Conservation (phyloP, 768 basidiomycete species). For the Phlegmacium glaucopus region DNA sequence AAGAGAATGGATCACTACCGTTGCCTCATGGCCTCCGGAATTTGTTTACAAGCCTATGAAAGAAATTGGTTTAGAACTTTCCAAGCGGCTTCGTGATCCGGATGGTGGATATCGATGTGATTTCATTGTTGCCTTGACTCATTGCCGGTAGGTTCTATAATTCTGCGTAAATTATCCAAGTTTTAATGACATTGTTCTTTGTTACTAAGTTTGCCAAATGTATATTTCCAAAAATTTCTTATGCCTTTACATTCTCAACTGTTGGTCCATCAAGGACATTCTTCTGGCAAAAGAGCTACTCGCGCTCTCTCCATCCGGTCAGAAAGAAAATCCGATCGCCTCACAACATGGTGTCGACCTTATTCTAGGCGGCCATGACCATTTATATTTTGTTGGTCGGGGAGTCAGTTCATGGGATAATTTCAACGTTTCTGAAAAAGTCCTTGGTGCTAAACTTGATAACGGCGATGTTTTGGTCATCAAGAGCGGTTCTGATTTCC, state of each 20-base stretch:
- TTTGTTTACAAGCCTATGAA: conserved; percentile 79
- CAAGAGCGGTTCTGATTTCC: conserved; percentile 90
- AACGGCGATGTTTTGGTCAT: conserved; percentile 67
- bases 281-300: conserved; percentile 61
- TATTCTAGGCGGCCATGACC: conserved; percentile 87
- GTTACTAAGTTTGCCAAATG: neutral
- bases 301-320: conserved; percentile 56
- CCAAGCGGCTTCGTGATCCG: conserved; percentile 68
- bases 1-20: conserved; percentile 88
- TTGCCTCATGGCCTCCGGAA: conserved; percentile 80
- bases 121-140: conserved; percentile 82
- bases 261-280: conserved; percentile 51
- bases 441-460: conserved; percentile 71
- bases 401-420: conserved; percentile 67
- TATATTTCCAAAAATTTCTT: conserved; percentile 48
- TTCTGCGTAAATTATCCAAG: neutral
- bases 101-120: conserved; percentile 70
- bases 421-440: conserved; percentile 47
- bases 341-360: conserved; percentile 76
- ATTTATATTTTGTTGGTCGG: conserved; percentile 70
- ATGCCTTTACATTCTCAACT: neutral
- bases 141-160: conserved; percentile 53
- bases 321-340: conserved; percentile 38
- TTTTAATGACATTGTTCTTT: neutral
- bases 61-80: conserved; percentile 68